A percentile compares a stretch with the other conserved stretches of the same genome.
These are phyloP conservation scores for Liquidambar formosana DNA, from an alignment of 164 flowering plant species.

Conservation along the genomic window DNA sequence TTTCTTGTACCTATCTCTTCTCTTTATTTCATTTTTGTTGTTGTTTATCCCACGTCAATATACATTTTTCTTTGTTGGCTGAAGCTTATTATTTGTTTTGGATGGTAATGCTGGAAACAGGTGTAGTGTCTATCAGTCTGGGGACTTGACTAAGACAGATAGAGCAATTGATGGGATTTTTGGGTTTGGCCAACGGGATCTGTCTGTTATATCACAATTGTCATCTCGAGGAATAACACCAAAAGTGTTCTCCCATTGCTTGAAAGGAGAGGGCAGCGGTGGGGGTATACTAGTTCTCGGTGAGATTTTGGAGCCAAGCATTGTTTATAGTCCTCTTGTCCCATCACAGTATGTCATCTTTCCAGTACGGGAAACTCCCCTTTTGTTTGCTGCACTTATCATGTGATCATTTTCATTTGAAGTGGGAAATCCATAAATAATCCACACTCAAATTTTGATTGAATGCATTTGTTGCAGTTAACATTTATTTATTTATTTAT, in stretches of 20 bases:
- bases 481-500: too few relatives aligned
- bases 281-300: slow-evolving; percentile 79
- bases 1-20: background rate
- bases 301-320: slow-evolving; percentile 68
- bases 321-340: slow-evolving; percentile 72
- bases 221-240: slow-evolving; percentile 63
- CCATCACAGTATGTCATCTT: slow-evolving; percentile 47
- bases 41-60: background rate
- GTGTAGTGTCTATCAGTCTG: slow-evolving; percentile 62
- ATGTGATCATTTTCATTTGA: background rate
- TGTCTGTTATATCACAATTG: slow-evolving; percentile 67
- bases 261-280: slow-evolving; percentile 68
- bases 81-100: slow-evolving; percentile 1
- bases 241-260: slow-evolving; percentile 68
- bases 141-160: slow-evolving; percentile 60
- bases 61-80: background rate
- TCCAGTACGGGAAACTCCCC: background rate
- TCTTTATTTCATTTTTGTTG: background rate
- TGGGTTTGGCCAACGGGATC: slow-evolving; percentile 62
- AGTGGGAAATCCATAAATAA: background rate
- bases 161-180: slow-evolving; percentile 73
- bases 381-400: background rate
- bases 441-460: background rate
- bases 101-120: slow-evolving; percentile 30
- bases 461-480: background rate